phyloP scores from a whole-genome alignment of 441 rosid genomes.

The Gossypium lobatum region DNA sequence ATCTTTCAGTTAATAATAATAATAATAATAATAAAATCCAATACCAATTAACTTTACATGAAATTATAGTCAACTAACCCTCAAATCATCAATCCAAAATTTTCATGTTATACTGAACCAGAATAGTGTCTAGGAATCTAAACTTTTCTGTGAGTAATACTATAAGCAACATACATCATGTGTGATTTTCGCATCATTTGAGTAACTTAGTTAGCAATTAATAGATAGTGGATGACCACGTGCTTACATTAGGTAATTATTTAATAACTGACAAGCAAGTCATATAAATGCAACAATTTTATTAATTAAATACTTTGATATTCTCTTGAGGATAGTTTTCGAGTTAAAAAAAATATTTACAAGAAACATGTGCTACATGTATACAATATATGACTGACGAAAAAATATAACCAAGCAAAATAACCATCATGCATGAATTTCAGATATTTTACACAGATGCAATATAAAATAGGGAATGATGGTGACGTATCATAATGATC shows the following conservation, averaged over 20 bases:
- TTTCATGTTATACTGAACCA: neutral
- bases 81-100: neutral
- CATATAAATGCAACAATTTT: neutral
- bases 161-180: too few relatives aligned
- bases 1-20: slow-evolving; percentile 7
- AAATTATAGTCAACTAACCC: neutral
- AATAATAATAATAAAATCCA: neutral
- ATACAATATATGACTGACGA: neutral
- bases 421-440: neutral
- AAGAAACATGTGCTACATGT: neutral
- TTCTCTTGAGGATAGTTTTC: neutral
- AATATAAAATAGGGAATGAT: too few relatives aligned
- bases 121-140: neutral
- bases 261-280: neutral
- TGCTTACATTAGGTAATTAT: neutral
- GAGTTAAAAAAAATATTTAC: neutral
- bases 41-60: neutral
- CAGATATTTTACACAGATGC: too few relatives aligned
- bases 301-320: neutral
- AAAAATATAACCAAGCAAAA: neutral
- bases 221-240: neutral
- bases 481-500: neutral
- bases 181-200: too few relatives aligned
- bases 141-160: neutral
- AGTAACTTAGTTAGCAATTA: neutral